Conservation (phyloP, 495 filamentous ascomycete species). For the Tetracladium marchalianum region DNA sequence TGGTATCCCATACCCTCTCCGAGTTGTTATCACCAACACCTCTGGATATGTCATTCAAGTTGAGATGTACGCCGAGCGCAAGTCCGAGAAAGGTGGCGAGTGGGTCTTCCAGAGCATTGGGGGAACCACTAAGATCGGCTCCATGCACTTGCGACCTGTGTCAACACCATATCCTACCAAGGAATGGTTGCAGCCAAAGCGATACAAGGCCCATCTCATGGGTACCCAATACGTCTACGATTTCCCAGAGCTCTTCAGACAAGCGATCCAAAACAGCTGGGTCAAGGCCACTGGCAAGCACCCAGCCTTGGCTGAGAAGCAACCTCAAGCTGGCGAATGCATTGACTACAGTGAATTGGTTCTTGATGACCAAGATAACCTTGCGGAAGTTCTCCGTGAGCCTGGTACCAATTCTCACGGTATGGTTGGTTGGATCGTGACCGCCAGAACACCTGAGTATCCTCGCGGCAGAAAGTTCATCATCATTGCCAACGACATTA, state of each 20-base stretch:
- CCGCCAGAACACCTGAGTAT: slow-evolving; percentile 96
- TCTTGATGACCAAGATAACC: slow-evolving; percentile 83
- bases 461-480: slow-evolving; percentile 85
- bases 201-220: slow-evolving; percentile 98
- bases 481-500: slow-evolving; percentile 98
- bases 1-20: slow-evolving; percentile 81
- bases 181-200: slow-evolving; percentile 97
- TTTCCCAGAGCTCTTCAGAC: slow-evolving; percentile 98
- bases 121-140: slow-evolving; percentile 85
- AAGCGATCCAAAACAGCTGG: slow-evolving; percentile 97
- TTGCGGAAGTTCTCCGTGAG: slow-evolving; percentile 87
- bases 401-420: slow-evolving; percentile 90
- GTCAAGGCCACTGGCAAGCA: slow-evolving; percentile 58
- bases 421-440: slow-evolving; percentile 98
- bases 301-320: slow-evolving; percentile 62
- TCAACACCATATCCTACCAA: slow-evolving; percentile 93
- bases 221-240: slow-evolving; percentile 99
- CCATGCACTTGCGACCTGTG: slow-evolving; percentile 88
- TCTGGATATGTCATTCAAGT: slow-evolving; percentile 98
- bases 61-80: slow-evolving; percentile 93
- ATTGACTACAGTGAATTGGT: slow-evolving; percentile 93
- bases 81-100: slow-evolving; percentile 86
- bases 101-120: slow-evolving; percentile 98
- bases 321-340: slow-evolving; percentile 79
- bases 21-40: slow-evolving; percentile 96